Conservation (phyloP, 768 basidiomycete genomes). For the Podaxis carcinomalis region DNA sequence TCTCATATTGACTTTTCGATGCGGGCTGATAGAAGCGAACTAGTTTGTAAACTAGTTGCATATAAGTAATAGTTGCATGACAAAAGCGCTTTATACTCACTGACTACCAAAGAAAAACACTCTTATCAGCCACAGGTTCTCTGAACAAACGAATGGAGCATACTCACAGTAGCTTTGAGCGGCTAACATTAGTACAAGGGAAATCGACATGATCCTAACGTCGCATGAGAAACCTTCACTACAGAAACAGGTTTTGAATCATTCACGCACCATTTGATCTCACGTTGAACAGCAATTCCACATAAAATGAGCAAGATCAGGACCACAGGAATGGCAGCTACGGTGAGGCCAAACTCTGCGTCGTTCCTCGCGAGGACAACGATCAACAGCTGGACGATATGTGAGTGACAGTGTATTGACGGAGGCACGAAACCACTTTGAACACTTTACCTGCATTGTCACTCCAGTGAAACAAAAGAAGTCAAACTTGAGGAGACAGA, state of each 20-base stretch:
- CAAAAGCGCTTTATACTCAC: constrained; percentile 23
- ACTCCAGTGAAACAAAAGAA: constrained; percentile 87
- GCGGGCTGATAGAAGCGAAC: constrained; percentile 72
- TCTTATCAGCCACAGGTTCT: background rate
- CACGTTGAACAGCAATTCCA: constrained; percentile 69
- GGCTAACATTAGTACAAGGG: constrained; percentile 74
- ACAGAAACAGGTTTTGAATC: background rate
- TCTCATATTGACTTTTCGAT: constrained; percentile 49
- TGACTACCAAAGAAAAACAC: constrained; percentile 25
- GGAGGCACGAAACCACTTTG: background rate
- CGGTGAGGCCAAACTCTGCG: constrained; percentile 78
- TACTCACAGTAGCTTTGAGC: constrained; percentile 72
- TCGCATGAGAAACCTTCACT: constrained; percentile 3
- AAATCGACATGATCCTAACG: constrained; percentile 67
- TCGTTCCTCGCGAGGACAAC: constrained; percentile 60
- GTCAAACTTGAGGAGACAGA: constrained; percentile 86
- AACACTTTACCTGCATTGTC: constrained; percentile 72
- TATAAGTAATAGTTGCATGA: background rate
- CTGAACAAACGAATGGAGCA: background rate
- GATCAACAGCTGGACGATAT: constrained; percentile 63
- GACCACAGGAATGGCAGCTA: constrained; percentile 80
- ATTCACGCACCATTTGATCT: constrained; percentile 70
- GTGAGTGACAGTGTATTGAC: background rate
- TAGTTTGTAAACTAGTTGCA: constrained; percentile 69
- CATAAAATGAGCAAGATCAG: constrained; percentile 61